Percentiles rank a stretch among this genome's conserved stretches.
These are phyloP conservation scores for Camellia sinensis DNA, from an alignment of 148 eudicot species.

Conservation along the genomic window DNA sequence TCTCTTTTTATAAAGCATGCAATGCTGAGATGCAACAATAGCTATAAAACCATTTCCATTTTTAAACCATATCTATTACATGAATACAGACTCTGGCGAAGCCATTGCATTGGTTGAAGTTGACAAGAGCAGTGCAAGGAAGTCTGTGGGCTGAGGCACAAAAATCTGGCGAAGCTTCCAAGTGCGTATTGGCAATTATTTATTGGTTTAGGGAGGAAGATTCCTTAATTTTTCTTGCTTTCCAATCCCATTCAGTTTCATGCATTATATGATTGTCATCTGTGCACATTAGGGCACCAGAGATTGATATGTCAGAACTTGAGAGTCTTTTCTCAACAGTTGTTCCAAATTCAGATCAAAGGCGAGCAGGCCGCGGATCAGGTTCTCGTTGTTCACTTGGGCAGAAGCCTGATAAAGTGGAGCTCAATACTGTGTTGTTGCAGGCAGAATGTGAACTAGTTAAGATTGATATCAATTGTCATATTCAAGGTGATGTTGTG, in stretches of 20 bases:
- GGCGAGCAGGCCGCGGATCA: constrained; percentile 45
- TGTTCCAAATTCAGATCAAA: constrained; percentile 50
- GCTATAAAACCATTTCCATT: too few relatives aligned
- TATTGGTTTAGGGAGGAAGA: not conserved
- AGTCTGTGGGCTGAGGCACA: constrained; percentile 94
- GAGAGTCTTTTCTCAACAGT: constrained; percentile 79
- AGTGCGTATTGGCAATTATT: constrained; percentile 36
- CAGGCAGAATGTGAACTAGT: constrained; percentile 84
- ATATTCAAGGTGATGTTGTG: constrained; percentile 90
- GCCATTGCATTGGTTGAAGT: constrained; percentile 92
- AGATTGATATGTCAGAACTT: constrained; percentile 89
- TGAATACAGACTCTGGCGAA: constrained; percentile 20
- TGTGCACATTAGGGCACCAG: constrained; percentile 62
- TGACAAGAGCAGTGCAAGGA: constrained; percentile 87
- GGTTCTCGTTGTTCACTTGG: constrained; percentile 37
- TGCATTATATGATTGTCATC: not conserved
- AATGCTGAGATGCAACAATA: too few relatives aligned
- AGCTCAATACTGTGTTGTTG: constrained; percentile 19
- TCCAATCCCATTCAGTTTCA: not conserved
- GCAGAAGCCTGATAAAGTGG: constrained; percentile 65
- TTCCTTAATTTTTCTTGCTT: not conserved
- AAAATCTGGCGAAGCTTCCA: constrained; percentile 61
- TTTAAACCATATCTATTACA: too few relatives aligned
- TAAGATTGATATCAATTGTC: constrained; percentile 83
- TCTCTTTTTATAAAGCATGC: too few relatives aligned